Base-by-base conservation (phyloP, 2,329 filamentous ascomycete species). In the Neurospora crassa region DNA sequence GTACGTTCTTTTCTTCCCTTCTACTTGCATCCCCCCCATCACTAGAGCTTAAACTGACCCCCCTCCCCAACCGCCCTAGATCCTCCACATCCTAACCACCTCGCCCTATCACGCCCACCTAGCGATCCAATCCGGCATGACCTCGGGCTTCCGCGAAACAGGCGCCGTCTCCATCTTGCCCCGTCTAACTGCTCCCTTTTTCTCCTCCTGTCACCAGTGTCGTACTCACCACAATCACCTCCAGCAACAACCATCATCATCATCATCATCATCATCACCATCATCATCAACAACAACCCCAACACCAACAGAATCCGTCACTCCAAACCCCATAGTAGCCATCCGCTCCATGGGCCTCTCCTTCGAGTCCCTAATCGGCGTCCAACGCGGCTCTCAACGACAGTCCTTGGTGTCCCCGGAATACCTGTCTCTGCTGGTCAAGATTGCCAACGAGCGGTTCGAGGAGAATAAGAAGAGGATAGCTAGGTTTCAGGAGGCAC, bases 111-210 rank as follows among this genome's bases (percentile, higher is more conserved):
- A 95, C 76, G 93, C 95, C 4, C 91, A 97, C 75, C 84, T 87
- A 10, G 84, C 96, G 20, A 86, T 97, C 16, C 86, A 89, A 12
- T 92, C 92, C 67, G 94, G 92, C 1, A 84, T 95, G 11, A 88
- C 90, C 76, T 91, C 93, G 4, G 95, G 95, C 0, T 97, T 97
- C 79, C 90, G 95, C 16, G 95, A 98, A 81, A 96, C 92, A 72
- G 95, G 95, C 20, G 91, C 95, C 68, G 86, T 96, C 71, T 92
- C 91, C 77, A 79, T 93, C 67, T 80, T 81, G 0, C 73, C 80
- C 0, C 53, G 53, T 18, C 2, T 63, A 34, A 29, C 53, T 5
- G 53, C 53, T 18, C 53, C 24, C 53, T 37, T 75, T 79, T 5
- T 18, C 29, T 63, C 53, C 11, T 63, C 53, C 53, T 34, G 47